Base-by-base conservation (phyloP, 2,329 filamentous ascomycete species). In the Massarina eburnea region DNA sequence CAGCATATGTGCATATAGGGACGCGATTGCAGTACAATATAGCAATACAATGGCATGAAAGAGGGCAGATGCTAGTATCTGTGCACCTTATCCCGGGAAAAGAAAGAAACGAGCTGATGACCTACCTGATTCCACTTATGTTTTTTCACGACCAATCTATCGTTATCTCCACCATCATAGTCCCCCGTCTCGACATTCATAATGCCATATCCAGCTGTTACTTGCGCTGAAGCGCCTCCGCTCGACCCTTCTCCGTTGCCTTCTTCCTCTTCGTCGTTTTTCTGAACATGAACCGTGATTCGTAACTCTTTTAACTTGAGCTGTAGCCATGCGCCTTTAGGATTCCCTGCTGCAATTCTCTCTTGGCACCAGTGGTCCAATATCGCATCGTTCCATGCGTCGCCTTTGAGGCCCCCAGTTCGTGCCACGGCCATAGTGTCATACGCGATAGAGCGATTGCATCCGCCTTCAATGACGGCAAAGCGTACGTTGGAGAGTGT, bases 121-220 rank as follows among this genome's bases (percentile, higher is more conserved):
- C 64, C 51, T 46, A 68, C 64, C 59, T 64, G 49, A 40, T 59
- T 61, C 63, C 64, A 66, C n/a, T 43, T 42, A 6, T 59, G 48
- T 3, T 55, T 21, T 3, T 49, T 46, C 3, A 57, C 46, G 3
- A 51, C 46, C 18, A 68, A 32, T 8, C 34, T 39, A 33, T 65
- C 61, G 6, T 49, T 47, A 5, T 51, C 38, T 3, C 51, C 54
- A 26, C 49, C 52, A 14, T 58, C 46, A 33, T 64, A 62, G 17
- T 58, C 47, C 6, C 53, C 57, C 2, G 46, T 49, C 4, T 49
- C 41, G 1, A 37, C 36, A 24, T 56, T 32, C 32, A 65, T 39
- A 14, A 47, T 30, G 8, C 48, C 47, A 22, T 38, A 21, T 17
- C 43, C 41, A 10, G 27, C 21, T 2, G 18, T n/a, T 5, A 38